These are phyloP conservation scores for Fusarium decemcellulare DNA, from an alignment of 2,329 filamentous ascomycete genomes.

Conservation along the genomic window DNA sequence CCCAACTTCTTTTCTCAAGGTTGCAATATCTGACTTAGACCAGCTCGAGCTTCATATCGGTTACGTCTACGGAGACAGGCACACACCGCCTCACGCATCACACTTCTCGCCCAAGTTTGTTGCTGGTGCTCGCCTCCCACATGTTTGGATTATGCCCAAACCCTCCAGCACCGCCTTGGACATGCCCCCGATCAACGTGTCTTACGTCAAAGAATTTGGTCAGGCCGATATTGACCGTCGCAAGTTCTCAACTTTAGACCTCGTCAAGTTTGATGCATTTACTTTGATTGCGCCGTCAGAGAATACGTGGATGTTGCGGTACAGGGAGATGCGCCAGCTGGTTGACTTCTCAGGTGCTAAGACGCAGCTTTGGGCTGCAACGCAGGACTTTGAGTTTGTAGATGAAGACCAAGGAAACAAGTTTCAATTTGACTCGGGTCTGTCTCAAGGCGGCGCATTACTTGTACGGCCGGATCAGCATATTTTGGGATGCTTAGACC, in stretches of 20 bases:
- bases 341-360: background rate
- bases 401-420: background rate
- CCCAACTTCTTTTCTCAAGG: background rate
- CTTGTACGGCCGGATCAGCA: background rate
- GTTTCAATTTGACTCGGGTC: background rate
- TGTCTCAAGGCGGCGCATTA: background rate
- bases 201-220: background rate
- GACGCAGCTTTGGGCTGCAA: background rate
- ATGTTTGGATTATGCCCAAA: background rate
- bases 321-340: background rate
- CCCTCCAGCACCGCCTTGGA: background rate
- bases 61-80: background rate
- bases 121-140: background rate
- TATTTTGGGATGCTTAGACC: background rate
- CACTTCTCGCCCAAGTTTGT: background rate
- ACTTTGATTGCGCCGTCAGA: background rate
- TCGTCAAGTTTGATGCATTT: background rate
- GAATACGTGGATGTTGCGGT: background rate
- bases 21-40: background rate
- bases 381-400: background rate
- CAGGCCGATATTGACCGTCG: background rate
- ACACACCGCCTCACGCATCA: background rate
- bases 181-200: background rate
- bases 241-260: background rate
- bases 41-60: slow-evolving; percentile 1